Evolutionary conservation across 345 rosid species (phyloP).

Genomic region (Tarenaya hassleriana): DNA sequence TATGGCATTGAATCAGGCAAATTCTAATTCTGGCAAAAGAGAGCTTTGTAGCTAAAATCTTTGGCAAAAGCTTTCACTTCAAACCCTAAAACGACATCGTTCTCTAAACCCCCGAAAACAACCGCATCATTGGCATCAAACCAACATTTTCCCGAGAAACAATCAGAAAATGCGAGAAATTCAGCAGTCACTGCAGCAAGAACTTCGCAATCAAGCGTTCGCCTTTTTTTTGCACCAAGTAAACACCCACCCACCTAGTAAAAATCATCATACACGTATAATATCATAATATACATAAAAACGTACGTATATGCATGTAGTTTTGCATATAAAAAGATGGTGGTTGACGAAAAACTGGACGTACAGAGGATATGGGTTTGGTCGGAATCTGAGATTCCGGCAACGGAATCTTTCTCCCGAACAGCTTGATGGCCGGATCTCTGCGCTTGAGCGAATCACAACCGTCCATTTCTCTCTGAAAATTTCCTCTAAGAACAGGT

Average conservation of each 20-base stretch:
- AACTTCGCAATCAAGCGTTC: background rate
- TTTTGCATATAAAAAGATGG: too few species aligned
- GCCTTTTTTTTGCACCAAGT: too few species aligned
- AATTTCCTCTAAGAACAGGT: too few species aligned
- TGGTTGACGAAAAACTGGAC: background rate
- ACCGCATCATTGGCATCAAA: too few species aligned
- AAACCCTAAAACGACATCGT: too few species aligned
- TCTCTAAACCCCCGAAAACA: too few species aligned
- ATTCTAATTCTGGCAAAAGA: too few species aligned
- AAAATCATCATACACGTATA: too few species aligned
- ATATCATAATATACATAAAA: background rate
- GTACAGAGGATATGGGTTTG: slow-evolving; percentile 17
- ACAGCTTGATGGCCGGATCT: slow-evolving; percentile 65
- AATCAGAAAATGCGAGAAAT: background rate
- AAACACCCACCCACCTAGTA: too few species aligned
- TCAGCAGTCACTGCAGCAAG: background rate
- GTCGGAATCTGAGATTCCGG: slow-evolving; percentile 44
- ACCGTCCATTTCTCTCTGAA: slow-evolving; percentile 20
- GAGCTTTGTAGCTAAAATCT: too few species aligned
- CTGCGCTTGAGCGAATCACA: slow-evolving; percentile 25
- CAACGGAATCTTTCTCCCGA: slow-evolving; percentile 60
- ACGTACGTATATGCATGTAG: background rate
- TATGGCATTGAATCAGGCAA: too few species aligned
- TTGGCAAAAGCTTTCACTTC: too few species aligned
- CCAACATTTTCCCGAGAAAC: background rate